Conservation (phyloP, 2,329 filamentous ascomycete genomes). For the Exophiala bonariae region DNA sequence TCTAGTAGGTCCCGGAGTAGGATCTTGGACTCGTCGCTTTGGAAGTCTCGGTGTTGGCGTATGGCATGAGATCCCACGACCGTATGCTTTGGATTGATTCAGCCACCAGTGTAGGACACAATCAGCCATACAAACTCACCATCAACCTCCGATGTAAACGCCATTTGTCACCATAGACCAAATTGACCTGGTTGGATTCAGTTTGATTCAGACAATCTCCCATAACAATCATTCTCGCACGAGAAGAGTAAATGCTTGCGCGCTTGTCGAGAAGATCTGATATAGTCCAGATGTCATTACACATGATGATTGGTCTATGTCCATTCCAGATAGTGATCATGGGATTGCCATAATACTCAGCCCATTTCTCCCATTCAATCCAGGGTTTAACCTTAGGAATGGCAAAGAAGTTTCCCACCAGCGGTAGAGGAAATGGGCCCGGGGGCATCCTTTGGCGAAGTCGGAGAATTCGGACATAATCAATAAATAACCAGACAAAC, state of each 20-base stretch:
- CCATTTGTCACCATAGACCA: conserved; percentile 39
- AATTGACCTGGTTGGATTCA: conserved; percentile 47
- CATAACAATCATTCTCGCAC: conserved; percentile 33
- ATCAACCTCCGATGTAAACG: conserved; percentile 50
- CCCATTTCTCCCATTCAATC: conserved; percentile 57
- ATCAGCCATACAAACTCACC: conserved; percentile 7
- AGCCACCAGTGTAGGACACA: no score
- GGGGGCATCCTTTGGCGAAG: conserved; percentile 44
- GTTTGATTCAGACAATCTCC: conserved; percentile 35
- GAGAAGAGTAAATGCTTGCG: conserved; percentile 34
- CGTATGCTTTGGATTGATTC: conserved; percentile 41
- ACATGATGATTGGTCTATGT: conserved; percentile 35
- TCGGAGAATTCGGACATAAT: conserved; percentile 30
- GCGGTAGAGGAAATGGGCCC: conserved; percentile 55
- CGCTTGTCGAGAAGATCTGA: conserved; percentile 36
- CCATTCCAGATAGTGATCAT: conserved; percentile 60
- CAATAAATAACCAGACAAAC: conserved; percentile 18
- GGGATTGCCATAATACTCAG: conserved; percentile 49
- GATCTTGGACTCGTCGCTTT: conserved; percentile 59
- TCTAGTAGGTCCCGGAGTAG: conserved; percentile 46
- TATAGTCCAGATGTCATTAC: conserved; percentile 35
- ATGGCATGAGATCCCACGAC: conserved; percentile 58
- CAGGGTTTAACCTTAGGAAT: conserved; percentile 58
- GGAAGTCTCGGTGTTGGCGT: conserved; percentile 52
- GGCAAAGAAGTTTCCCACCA: conserved; percentile 58